A percentile compares a stretch with the other conserved stretches of the same genome.
phyloP scores from a whole-genome alignment of 1,284 basidiomycete genomes.

The Termitomyces sp. region DNA sequence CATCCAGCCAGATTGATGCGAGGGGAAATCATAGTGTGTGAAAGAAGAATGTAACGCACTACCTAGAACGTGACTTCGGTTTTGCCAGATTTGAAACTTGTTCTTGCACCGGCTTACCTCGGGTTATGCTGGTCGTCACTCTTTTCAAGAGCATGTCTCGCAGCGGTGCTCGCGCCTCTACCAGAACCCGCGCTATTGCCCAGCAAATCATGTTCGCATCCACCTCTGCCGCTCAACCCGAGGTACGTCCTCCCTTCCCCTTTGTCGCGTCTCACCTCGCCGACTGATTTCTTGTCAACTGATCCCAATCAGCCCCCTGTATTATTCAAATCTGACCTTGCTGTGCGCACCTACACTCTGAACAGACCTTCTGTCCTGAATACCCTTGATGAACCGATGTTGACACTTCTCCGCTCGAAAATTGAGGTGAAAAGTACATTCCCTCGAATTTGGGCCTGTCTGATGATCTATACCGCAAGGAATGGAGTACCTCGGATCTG shows the following conservation, averaged over 20 bases:
- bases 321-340: slow-evolving; percentile 63
- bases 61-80: slow-evolving; percentile 13
- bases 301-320: slow-evolving; percentile 45
- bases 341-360: slow-evolving; percentile 66
- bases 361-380: slow-evolving; percentile 87
- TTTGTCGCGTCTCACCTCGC: slow-evolving; percentile 8
- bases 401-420: slow-evolving; percentile 65
- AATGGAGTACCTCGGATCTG: slow-evolving; percentile 74
- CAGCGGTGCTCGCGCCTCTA: slow-evolving; percentile 31
- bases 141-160: slow-evolving; percentile 42
- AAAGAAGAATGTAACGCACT: slow-evolving; percentile 17
- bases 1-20: slow-evolving; percentile 48
- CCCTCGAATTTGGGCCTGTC: slow-evolving; percentile 6
- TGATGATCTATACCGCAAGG: slow-evolving; percentile 38
- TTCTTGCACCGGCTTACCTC: slow-evolving; percentile 5
- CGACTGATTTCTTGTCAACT: slow-evolving; percentile 11
- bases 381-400: slow-evolving; percentile 83
- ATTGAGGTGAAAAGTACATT: slow-evolving; percentile 52
- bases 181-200: slow-evolving; percentile 50
- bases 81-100: slow-evolving; percentile 5
- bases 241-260: slow-evolving; percentile 25
- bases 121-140: slow-evolving; percentile 25
- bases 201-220: slow-evolving; percentile 58
- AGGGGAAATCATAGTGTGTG: slow-evolving; percentile 18
- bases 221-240: slow-evolving; percentile 19